Base-by-base conservation (phyloP, 1,284 basidiomycete species). In the Testicularia cyperi region DNA sequence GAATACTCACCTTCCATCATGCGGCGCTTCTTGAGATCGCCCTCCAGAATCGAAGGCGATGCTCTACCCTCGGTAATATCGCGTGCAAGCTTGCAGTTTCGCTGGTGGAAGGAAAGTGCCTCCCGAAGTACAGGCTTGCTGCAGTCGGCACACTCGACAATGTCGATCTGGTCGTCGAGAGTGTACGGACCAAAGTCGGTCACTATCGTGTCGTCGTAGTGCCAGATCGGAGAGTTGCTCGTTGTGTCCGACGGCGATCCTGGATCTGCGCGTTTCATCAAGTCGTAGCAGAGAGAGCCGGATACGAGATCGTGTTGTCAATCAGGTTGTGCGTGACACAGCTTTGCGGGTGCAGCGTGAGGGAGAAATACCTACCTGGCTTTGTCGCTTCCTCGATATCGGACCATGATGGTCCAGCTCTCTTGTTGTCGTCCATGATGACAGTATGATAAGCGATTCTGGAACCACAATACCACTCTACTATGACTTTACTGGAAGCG, bases 151-250 rank as follows among this genome's bases (percentile, higher is more conserved):
- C 73, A 75, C 29, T 51, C 55, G 25, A 73, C 62, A 20, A 75
- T 55, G 8, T 57, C 55, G 9, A 73, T 52, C 20, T 71, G 58
- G 36, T 72, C 70, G 39, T 70, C 65, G 12, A 75, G 54, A 14
- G 60, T 9, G n/a, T 60, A 57, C 6, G 62, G 61, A 6, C 73
- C 73, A 41, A 75, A 73, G 47, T 72, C 70, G 22, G 68, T 70
- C 19, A 75, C 68, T 37, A 73, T 55, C 13, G 55, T 52, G 30
- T 72, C 73, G 33, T 75, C 61, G 27, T 44, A 53, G 48, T 71
- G 63, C 72, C 70, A 72, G 0, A 54, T 48, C 5, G 61, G 54
- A 13, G 57, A 45, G 23, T 53, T 42, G 40, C 43, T 40, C 8
- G 40, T 33, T 2, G 53, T 47, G 15, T 34, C 18, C 12, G 43